These are phyloP conservation scores for Mucor plumbeus DNA, from an alignment of 371 early-diverging fungal species.

Conservation along the genomic window DNA sequence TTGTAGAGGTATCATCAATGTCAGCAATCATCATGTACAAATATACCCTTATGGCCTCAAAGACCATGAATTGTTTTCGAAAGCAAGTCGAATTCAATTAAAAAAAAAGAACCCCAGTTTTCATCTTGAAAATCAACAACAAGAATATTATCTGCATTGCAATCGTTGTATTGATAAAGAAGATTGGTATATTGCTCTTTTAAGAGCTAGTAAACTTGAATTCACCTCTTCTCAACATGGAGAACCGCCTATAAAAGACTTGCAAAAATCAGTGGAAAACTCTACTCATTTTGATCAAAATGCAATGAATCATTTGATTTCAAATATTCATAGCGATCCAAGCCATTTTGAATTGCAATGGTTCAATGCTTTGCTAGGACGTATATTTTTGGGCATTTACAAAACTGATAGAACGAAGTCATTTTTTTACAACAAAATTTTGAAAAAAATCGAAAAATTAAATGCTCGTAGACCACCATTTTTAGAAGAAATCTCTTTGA, in stretches of 20 bases:
- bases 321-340: constrained; percentile 59
- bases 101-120: constrained; percentile 23
- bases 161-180: constrained; percentile 80
- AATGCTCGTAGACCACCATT: constrained; percentile 76
- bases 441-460: constrained; percentile 64
- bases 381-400: constrained; percentile 77
- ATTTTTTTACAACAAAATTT: constrained; percentile 67
- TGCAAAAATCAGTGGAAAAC: constrained; percentile 30
- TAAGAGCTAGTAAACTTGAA: constrained; percentile 46
- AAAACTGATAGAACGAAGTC: constrained; percentile 65
- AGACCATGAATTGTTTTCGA: constrained; percentile 65
- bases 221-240: constrained; percentile 22
- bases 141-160: constrained; percentile 58
- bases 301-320: constrained; percentile 60
- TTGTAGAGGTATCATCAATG: constrained; percentile 75
- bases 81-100: constrained; percentile 57
- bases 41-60: constrained; percentile 68
- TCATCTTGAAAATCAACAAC: background rate
- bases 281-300: constrained; percentile 55
- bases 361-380: constrained; percentile 89
- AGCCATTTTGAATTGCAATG: constrained; percentile 70
- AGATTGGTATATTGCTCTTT: constrained; percentile 81
- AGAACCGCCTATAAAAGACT: constrained; percentile 23
- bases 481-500: constrained; percentile 79
- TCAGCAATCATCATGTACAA: constrained; percentile 68